Conservation (phyloP, 2,329 filamentous ascomycete species). For the Cytospora mali region DNA sequence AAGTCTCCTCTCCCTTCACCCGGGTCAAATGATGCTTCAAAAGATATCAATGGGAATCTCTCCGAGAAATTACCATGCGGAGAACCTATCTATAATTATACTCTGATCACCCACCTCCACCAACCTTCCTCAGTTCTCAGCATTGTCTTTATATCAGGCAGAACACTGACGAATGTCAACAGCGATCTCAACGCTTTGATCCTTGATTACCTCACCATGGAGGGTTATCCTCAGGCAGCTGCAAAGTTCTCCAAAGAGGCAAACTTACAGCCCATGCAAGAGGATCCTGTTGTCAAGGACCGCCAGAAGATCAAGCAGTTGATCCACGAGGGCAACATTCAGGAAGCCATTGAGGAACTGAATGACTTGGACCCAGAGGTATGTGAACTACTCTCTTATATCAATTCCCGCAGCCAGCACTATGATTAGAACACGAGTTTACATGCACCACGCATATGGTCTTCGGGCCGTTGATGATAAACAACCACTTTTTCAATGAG, state of each 20-base stretch:
- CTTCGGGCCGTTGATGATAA: conserved; percentile 89
- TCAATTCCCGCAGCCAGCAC: conserved; percentile 45
- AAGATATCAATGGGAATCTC: conserved; percentile 99
- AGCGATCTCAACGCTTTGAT: conserved; percentile 96
- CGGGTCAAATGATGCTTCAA: conserved; percentile 70
- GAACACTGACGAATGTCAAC: conserved; percentile 30
- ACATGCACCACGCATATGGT: conserved; percentile 99
- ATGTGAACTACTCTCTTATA: conserved; percentile 34
- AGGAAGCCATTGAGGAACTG: conserved; percentile 80
- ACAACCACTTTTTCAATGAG: conserved; percentile 75
- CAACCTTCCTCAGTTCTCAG: conserved; percentile 28
- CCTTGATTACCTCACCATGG: conserved; percentile 94
- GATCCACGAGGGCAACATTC: conserved; percentile 84
- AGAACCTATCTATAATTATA: conserved; percentile 79
- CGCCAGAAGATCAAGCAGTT: conserved; percentile 82
- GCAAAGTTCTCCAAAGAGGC: conserved; percentile 93
- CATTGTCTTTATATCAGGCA: neutral
- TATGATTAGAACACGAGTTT: conserved; percentile 90
- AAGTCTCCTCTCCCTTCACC: conserved; percentile 33
- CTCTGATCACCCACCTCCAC: conserved; percentile 61
- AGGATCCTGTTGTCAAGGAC: conserved; percentile 72
- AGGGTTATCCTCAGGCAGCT: conserved; percentile 91
- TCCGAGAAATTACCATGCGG: conserved; percentile 89
- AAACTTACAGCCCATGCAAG: conserved; percentile 75
- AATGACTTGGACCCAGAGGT: conserved; percentile 93